Conservation (phyloP, 1,139 yeast genomes). For the Maudiozyma humilis region DNA sequence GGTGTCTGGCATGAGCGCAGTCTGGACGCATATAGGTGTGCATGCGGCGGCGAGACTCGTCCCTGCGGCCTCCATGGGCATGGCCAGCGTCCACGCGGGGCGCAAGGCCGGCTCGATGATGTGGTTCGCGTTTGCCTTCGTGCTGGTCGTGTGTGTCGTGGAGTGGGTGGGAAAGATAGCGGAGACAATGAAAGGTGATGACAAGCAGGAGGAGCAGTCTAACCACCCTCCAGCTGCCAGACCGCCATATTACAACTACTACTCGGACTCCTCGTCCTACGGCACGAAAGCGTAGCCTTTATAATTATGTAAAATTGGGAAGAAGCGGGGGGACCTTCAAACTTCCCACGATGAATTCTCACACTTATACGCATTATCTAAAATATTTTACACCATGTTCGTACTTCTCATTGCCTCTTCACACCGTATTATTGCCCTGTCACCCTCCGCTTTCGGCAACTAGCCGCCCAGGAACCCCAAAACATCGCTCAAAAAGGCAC, state of each 20-base stretch:
- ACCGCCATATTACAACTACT: conserved; percentile 7
- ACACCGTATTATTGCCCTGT: too few species aligned
- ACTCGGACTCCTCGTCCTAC: conserved; percentile 16
- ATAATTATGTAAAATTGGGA: not conserved
- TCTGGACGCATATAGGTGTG: conserved; percentile 58
- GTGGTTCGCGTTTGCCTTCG: conserved; percentile 53
- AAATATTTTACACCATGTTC: too few species aligned
- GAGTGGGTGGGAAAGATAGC: conserved; percentile 27
- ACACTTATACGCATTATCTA: too few species aligned
- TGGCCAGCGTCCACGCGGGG: conserved; percentile 43
- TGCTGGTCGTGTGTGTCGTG: conserved; percentile 32
- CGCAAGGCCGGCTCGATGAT: conserved; percentile 49
- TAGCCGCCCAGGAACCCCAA: too few species aligned
- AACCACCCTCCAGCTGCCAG: conserved; percentile 1
- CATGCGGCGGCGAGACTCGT: conserved; percentile 40
- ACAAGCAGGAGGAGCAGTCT: conserved; percentile 11
- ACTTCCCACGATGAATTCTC: too few species aligned
- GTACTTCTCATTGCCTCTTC: too few species aligned
- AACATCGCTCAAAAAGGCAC: too few species aligned
- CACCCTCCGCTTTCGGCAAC: too few species aligned
- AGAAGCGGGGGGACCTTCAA: not conserved
- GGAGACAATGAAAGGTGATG: conserved; percentile 24
- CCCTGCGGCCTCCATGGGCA: conserved; percentile 44
- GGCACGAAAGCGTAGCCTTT: conserved; percentile 9
- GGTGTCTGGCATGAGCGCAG: conserved; percentile 62